Evolutionary conservation across 768 basidiomycete genomes (phyloP), one percentile per base, ranked within the genome.

Genomic region (Leccinum arenicola): DNA sequence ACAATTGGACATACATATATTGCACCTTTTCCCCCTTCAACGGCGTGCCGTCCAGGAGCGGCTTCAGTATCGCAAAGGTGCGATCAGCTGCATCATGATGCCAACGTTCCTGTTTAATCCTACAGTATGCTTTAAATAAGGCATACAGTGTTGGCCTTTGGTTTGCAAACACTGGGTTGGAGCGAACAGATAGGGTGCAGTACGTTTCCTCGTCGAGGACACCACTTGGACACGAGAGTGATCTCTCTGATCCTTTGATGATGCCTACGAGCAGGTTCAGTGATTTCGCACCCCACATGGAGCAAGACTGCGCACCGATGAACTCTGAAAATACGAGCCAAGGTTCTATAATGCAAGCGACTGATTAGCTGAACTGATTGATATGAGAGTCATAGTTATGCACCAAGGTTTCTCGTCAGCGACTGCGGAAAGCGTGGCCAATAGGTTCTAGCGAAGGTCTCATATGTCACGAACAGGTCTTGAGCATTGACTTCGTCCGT

Each of bases 201-300:
- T 90, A 90, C 0, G 74, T 64, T 1, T 68, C 60, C 36, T 70
- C 68, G 52, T 80, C 76, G 4, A 89, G 73, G 66, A 72, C 78
- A 3, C 80, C 71, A 3, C 68, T 61, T 2, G 65, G 66, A 54
- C 64, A 71, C 0, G 57, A 56, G 8, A 84, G 56, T 0, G 86
- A 74, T 50, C 74, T 72, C 66, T 89, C 86, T 0, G 88, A 87
- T n/a, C 89, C 88, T 66, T 83, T 80, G 61, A 91, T 84, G 6
- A 87, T 81, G 35, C 87, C 87, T 68, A 19, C 25, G 21, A 45
- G 31, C 25, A 14, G 43, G 33, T 49, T 50, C 8, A 48, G 29
- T 45, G 14, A 43, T 38, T 56, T 10, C 5, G 29, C 15, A 54
- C 8, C 17, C 21, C 29, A 15, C 9, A 17, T n/a, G 27, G 2